A percentile compares a stretch with the other conserved stretches of the same genome.
Conservation (phyloP, 108 stramenopile genomes). For the Chaetoceros muelleri region DNA sequence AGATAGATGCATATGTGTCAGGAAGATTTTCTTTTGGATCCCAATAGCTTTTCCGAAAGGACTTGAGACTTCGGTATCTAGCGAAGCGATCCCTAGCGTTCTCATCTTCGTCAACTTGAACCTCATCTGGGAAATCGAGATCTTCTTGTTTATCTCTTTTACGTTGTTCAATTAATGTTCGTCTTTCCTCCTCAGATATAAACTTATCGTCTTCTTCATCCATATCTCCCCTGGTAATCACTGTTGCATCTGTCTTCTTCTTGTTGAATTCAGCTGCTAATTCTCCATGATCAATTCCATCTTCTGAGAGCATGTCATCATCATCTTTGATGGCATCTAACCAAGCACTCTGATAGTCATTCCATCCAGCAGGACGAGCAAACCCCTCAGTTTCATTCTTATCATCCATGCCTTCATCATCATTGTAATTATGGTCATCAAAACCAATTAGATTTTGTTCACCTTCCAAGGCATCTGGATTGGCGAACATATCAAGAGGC, state of each 20-base stretch:
- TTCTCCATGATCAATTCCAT: conserved; percentile 68
- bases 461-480: conserved; percentile 87
- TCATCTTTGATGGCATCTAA: conserved; percentile 78
- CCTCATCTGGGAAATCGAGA: conserved; percentile 95
- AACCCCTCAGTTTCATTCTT: conserved; percentile 20
- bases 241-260: conserved; percentile 31
- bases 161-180: conserved; percentile 44
- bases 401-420: conserved; percentile 33
- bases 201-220: conserved; percentile 60
- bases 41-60: conserved; percentile 91
- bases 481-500: conserved; percentile 80
- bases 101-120: conserved; percentile 82
- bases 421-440: conserved; percentile 66
- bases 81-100: conserved; percentile 90
- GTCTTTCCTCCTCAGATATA: conserved; percentile 53
- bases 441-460: conserved; percentile 98
- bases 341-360: conserved; percentile 95
- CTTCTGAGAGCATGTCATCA: conserved; percentile 40
- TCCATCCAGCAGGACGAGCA: conserved; percentile 84
- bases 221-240: conserved; percentile 39
- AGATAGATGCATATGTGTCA: conserved; percentile 87
- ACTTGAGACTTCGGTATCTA: conserved; percentile 89
- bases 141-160: conserved; percentile 76
- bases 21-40: conserved; percentile 97
- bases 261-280: conserved; percentile 68